These are phyloP conservation scores for Geranium incanum DNA, from an alignment of 441 rosid species.

Conservation along the genomic window DNA sequence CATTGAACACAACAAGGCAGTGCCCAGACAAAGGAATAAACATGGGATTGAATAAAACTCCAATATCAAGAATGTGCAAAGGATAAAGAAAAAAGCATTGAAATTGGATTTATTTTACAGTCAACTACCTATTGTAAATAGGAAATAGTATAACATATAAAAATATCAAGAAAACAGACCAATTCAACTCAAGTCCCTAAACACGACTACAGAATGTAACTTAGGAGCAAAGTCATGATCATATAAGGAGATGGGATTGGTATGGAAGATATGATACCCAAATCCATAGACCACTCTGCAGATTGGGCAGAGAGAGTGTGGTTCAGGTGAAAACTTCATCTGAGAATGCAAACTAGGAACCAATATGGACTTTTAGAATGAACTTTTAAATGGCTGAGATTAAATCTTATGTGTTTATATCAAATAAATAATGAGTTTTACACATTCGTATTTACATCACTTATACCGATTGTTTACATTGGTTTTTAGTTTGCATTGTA, in stretches of 20 bases:
- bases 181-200: conserved; percentile 5
- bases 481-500: no score
- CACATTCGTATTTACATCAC: no score
- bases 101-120: not conserved
- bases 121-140: no score
- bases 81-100: no score
- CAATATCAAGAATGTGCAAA: not conserved
- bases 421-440: no score
- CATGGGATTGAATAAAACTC: no score
- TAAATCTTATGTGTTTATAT: no score
- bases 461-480: no score
- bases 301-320: not conserved
- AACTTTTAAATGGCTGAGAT: no score
- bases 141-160: no score
- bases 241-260: not conserved
- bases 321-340: not conserved
- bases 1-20: not conserved
- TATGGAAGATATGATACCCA: not conserved
- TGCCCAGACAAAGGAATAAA: not conserved
- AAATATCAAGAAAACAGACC: not conserved
- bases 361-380: no score
- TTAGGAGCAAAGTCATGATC: not conserved
- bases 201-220: not conserved
- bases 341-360: no score
- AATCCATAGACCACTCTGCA: not conserved